Base-by-base conservation (phyloP, 139 green algal genomes). In the Chlamydomonas sphaeroides region DNA sequence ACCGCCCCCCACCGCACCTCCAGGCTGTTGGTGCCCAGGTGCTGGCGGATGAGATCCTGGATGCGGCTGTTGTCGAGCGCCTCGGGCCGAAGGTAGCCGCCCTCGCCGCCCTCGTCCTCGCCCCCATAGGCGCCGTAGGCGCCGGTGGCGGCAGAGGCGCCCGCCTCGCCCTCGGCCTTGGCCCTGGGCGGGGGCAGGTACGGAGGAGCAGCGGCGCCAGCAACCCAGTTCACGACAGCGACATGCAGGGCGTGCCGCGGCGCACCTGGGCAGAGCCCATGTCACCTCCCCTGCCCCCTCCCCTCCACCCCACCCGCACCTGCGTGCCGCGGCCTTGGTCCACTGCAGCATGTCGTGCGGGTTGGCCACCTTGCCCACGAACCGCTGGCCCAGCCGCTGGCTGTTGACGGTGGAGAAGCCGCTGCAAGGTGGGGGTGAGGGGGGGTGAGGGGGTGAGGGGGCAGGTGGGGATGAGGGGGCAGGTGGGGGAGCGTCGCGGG, bases 351-450 rank as follows among this genome's bases (percentile, higher is more conserved):
- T 94, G 85, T 99, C 97, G 45, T 98, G 89, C 1, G 97, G 96
- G 88, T 99, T 99, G 78, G 97, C 97, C 65, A 99, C 96, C 84
- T 95, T 95, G 79, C 93, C 95, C 42, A 99, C 97, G 91, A 97
- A 99, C 65, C 92, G 91, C 83, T 98, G 95, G 5, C 95, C 97
- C 89, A 99, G 98, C 33, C 93, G 90, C 86, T 99, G 96, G 21
- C 91, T 89, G 89, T 98, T 98, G 88, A 99, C 96, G 79, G 96
- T 99, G 73, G 88, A 90, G 89, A 98, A 99, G 23, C 97, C 97
- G n/a, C n/a, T n/a, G n/a, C n/a, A n/a, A n/a, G n/a, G n/a, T n/a
- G n/a, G n/a, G n/a, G n/a, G n/a, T n/a, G n/a, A n/a, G n/a, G n/a
- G n/a, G n/a, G n/a, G n/a, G n/a, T n/a, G n/a, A n/a, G n/a, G n/a